Evolutionary conservation across 306 rosid species (phyloP), one percentile per base, ranked within the genome.

Genomic region (Pueraria montana): DNA sequence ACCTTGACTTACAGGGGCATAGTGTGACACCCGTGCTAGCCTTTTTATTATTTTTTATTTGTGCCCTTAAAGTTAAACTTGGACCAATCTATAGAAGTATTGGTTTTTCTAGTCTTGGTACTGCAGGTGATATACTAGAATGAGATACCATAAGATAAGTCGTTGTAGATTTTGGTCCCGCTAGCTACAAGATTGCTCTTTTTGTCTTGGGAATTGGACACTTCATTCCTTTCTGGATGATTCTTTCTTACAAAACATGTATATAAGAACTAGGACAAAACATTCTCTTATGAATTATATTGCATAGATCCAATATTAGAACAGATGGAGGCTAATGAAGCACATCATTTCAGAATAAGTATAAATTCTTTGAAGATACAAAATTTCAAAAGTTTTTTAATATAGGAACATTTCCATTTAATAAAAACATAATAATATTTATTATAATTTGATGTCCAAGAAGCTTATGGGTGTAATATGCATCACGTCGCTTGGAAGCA

Each of bases 131-230:
- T 67, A 42, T 40, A 11, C 43, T 11, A 4, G 42, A 46, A 45
- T 26, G n/a, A n/a, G 62, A 8, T 48, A 48, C 43, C 58, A 72
- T 48, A n/a, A 72, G 16, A 46, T 3, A 23, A 62, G n/a, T n/a
- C n/a, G 11, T 45, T 26, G 20, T 71, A 16, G 40, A 13, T 10
- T 43, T 21, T 45, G 12, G 17, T 21, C n/a, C 40, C 34, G 9
- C 76, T 42, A 6, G 40, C 40, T 45, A 23, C 56, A 70, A 24
- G n/a, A 11, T 23, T 18, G 4, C 21, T n/a, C n/a, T n/a, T 20
- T 68, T 43, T 70, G 53, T 70, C 56, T 45, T 70, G 12, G 58
- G 76, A 45, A 14, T 8, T 23, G n/a, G 58, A 69, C 20, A 20
- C 20, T 27, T 1, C 9, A 12, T 11, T 3, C 34, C 36, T 69